Conservation (phyloP, 2,329 filamentous ascomycete species). For the Rhynchosporium secalis region DNA sequence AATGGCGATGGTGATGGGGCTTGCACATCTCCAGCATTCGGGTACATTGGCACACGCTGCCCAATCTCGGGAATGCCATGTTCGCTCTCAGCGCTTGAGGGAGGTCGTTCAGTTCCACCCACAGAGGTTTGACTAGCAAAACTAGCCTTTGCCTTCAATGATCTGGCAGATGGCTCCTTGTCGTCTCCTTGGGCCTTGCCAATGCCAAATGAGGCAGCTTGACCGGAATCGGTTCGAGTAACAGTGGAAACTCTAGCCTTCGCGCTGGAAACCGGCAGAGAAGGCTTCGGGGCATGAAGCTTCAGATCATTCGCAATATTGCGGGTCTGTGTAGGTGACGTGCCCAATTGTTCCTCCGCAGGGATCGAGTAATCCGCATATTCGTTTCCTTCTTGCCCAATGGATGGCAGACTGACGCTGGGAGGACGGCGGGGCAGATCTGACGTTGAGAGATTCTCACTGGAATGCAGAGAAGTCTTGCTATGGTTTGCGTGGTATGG, state of each 20-base stretch:
- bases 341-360: slow-evolving; percentile 45
- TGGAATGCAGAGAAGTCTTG: slow-evolving; percentile 42
- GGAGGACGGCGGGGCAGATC: slow-evolving; percentile 60
- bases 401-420: slow-evolving; percentile 77
- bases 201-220: slow-evolving; percentile 81
- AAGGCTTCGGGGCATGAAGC: slow-evolving; percentile 86
- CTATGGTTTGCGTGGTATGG: slow-evolving; percentile 48
- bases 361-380: slow-evolving; percentile 64
- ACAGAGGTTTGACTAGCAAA: slow-evolving; percentile 50
- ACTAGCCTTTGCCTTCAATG: slow-evolving; percentile 63
- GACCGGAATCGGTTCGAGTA: slow-evolving; percentile 87
- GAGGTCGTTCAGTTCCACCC: slow-evolving; percentile 49
- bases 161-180: slow-evolving; percentile 49
- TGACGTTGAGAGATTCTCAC: slow-evolving; percentile 41
- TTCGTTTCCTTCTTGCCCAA: slow-evolving; percentile 88
- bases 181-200: slow-evolving; percentile 62
- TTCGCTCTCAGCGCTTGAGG: slow-evolving; percentile 66
- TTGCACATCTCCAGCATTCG: slow-evolving; percentile 90
- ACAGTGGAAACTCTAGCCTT: slow-evolving; percentile 81
- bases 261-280: slow-evolving; percentile 75
- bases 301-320: slow-evolving; percentile 79
- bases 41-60: slow-evolving; percentile 89
- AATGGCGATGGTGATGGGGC: slow-evolving; percentile 78
- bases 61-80: slow-evolving; percentile 92
- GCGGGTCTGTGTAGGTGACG: slow-evolving; percentile 70